Conservation (phyloP, 108 stramenopile genomes). For the Heterococcus sp. region DNA sequence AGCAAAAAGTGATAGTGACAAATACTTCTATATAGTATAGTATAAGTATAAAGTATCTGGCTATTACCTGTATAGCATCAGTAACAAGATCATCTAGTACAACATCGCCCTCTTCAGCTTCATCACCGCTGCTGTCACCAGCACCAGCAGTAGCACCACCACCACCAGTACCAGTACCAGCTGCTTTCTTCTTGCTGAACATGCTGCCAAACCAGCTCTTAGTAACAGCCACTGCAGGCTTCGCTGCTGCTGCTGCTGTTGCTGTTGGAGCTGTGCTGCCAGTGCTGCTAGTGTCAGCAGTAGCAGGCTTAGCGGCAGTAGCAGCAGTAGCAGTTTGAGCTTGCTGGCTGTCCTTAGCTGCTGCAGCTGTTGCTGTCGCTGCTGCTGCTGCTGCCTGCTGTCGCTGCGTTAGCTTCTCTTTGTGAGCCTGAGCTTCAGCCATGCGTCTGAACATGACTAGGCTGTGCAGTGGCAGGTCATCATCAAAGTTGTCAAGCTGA, state of each 20-base stretch:
- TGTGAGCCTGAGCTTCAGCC: slow-evolving; percentile 4
- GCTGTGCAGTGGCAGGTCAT: slow-evolving; percentile 17
- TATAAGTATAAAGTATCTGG: neutral
- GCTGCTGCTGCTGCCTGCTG: too few species aligned
- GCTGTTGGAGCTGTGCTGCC: neutral
- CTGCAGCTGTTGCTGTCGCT: too few species aligned
- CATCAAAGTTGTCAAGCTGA: slow-evolving; percentile 19
- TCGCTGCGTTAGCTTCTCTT: neutral
- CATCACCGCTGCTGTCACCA: neutral
- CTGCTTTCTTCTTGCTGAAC: too few species aligned
- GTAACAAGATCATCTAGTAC: slow-evolving; percentile 8
- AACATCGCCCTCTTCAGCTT: slow-evolving; percentile 14
- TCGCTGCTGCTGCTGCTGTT: neutral
- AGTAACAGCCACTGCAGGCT: neutral
- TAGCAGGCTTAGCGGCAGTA: neutral
- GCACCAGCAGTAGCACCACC: slow-evolving; percentile 1
- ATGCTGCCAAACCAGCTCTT: too few species aligned
- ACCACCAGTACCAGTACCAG: too few species aligned
- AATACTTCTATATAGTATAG: neutral
- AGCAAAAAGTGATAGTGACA: too few species aligned
- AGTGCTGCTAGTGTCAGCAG: neutral
- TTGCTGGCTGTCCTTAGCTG: too few species aligned
- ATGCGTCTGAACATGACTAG: slow-evolving; percentile 28
- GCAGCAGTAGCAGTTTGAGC: neutral
- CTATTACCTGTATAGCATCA: neutral